Evolutionary conservation across 768 basidiomycete genomes (phyloP), one percentile per base, ranked within the genome.

Genomic region (Daedaleopsis nitida): DNA sequence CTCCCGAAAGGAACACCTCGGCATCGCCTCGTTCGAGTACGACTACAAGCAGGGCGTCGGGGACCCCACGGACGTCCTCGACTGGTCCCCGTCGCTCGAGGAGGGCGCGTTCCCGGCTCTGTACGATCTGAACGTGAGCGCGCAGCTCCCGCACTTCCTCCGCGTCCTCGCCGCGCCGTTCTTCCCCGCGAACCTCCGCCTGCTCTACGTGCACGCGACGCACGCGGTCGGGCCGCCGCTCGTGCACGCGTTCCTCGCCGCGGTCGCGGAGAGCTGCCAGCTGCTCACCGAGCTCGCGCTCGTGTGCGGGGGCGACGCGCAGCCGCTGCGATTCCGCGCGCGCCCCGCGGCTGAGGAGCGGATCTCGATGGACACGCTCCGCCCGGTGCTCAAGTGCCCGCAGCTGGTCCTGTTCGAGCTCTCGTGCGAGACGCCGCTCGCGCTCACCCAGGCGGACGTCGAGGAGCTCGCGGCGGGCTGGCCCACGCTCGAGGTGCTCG

Each of bases 51-150:
- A 86, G 59, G 85, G 86, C 7, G 68, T 64, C 14, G 86, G 86
- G 0, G 71, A 78, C 47, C 69, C 73, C 1, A 59, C 55, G 1
- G 86, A 88, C 60, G 76, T 83, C 0, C 58, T 67, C 11, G 66
- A 72, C 35, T 85, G 86, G 65, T 21, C 52, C 16, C 85, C 86
- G 1, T 64, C 60, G 3, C 69, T 86, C 16, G 43, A 69, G 21
- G 76, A 82, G 65, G 83, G 80, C 21, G 79, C 82, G 0, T 87
- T 87, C 67, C 83, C 83, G 0, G 73, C 76, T 1, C 73, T 88
- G 5, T 79, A 74, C 68, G 85, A 86, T 59, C 75, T 86, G 43
- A 81, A 78, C 4, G 62, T 83, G 50, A 82, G 81, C 17, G 76
- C 75, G 12, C 65, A 71, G n/a, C 75, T 85, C 24, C 71, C 73